Evolutionary conservation across 257 asterid species (phyloP).

Genomic region (Buddleja alternifolia): DNA sequence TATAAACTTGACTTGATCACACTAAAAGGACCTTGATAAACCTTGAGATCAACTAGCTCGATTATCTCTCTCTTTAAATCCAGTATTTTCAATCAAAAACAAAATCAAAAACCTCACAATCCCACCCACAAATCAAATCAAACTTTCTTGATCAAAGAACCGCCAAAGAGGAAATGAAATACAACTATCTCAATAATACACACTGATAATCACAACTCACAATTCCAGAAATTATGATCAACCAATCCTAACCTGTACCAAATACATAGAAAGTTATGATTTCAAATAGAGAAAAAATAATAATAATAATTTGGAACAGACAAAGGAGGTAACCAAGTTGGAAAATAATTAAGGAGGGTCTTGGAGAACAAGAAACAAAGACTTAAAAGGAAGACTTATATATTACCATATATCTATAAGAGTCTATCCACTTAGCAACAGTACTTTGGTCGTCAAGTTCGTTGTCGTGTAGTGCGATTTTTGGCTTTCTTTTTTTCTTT

Average conservation of each 20-base stretch:
- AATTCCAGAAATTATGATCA: not conserved
- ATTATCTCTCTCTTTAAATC: constrained; percentile 6
- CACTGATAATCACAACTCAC: too few relatives aligned
- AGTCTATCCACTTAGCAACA: too few relatives aligned
- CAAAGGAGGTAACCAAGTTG: not conserved
- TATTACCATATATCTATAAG: too few relatives aligned
- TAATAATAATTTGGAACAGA: not conserved
- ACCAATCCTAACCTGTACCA: constrained; percentile 3
- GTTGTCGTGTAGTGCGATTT: too few relatives aligned
- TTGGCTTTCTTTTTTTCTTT: too few relatives aligned
- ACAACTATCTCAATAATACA: not conserved
- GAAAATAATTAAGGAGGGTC: constrained; percentile 8
- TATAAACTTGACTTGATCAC: not conserved
- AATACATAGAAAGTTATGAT: too few relatives aligned
- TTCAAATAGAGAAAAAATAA: too few relatives aligned
- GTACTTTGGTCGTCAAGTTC: too few relatives aligned
- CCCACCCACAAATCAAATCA: constrained; percentile 4
- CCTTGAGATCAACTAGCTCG: constrained; percentile 10
- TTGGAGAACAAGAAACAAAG: constrained; percentile 33
- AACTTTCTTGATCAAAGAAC: not conserved
- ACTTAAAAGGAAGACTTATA: constrained; percentile 23
- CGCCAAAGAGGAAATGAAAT: not conserved
- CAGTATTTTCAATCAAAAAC: constrained; percentile 14
- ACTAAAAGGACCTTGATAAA: constrained; percentile 2
- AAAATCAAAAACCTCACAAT: not conserved